Base-by-base conservation (phyloP, 1,139 yeast genomes). In the Nakaseomyces kungkrabaensis region DNA sequence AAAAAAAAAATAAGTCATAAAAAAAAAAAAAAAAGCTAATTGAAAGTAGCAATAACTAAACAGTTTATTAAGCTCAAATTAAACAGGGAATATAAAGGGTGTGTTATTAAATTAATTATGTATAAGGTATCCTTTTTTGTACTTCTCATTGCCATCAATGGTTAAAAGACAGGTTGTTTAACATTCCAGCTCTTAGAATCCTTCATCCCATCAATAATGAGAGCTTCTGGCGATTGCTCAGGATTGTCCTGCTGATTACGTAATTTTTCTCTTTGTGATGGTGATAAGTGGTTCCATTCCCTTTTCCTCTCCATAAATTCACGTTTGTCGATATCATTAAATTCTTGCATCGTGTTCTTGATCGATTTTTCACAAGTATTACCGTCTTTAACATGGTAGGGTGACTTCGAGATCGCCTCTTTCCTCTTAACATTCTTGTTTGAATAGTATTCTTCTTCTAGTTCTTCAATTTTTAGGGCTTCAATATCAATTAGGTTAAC, bases 401-500 rank as follows among this genome's bases (percentile, higher is more conserved):
- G 26, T 36, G 37, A 27, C 38, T 22, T 47, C n/a, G 37, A 31
- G 25, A 24, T 26, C 5, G 29, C 36, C 27, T 32, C 46, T 37
- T 42, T 34, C 37, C 11, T 47, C 27, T 27, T 22, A 1, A 33
- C 29, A 24, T 26, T 41, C 22, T 38, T 37, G 10, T 48, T 54
- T 22, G 52, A 50, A 17, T 52, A 51, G 33, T 55, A 52, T 22
- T 55, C 57, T 10, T 48, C 48, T 46, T 59, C 65, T 42, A 60
- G 24, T 37, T 61, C 64, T 13, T 57, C 52, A 13, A 62, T 46
- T 42, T 56, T 55, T 41, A 62, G 51, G 2, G 67, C 63, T 32
- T 77, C 77, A 37, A 77, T 58, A 51, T 78, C 79, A 13, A 69
- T 62, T 37, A 70, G 51, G 46, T 72, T 66, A 24, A 67, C 62